Percentiles rank a stretch among this genome's conserved stretches.
These are phyloP conservation scores for Pulveroboletus sp. DNA, from an alignment of 768 basidiomycete species.

Conservation along the genomic window DNA sequence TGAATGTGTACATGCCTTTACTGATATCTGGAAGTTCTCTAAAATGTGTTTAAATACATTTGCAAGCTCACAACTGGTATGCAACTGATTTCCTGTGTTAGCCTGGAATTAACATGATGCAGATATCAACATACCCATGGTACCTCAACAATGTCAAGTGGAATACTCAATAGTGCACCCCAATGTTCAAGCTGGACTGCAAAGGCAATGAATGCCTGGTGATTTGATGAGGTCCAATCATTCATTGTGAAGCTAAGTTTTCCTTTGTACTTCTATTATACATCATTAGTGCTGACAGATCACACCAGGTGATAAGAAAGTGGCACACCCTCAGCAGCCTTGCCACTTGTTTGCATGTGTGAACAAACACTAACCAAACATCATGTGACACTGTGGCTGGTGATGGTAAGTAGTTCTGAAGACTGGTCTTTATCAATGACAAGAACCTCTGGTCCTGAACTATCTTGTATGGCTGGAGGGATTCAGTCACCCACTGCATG, in stretches of 20 bases:
- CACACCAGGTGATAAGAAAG: too few species aligned
- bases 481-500: slow-evolving; percentile 36
- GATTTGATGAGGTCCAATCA: not conserved
- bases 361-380: slow-evolving; percentile 26
- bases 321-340: slow-evolving; percentile 29
- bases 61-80: not conserved
- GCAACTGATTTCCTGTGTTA: not conserved
- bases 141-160: not conserved
- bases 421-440: slow-evolving; percentile 12
- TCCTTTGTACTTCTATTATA: not conserved
- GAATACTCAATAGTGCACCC: not conserved
- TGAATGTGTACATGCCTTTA: slow-evolving; percentile 1
- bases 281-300: too few species aligned
- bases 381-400: slow-evolving; percentile 32
- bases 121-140: too few species aligned
- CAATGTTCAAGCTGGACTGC: not conserved
- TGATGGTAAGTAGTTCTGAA: slow-evolving; percentile 34
- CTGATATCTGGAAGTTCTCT: not conserved
- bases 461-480: slow-evolving; percentile 31
- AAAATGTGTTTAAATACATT: not conserved
- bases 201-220: not conserved
- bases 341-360: slow-evolving; percentile 19
- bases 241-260: slow-evolving; percentile 3
- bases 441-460: slow-evolving; percentile 33
- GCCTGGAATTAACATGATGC: too few species aligned